Evolutionary conservation across 2,329 filamentous ascomycete species (phyloP).

Genomic region (Sarocladiaceae sp.): DNA sequence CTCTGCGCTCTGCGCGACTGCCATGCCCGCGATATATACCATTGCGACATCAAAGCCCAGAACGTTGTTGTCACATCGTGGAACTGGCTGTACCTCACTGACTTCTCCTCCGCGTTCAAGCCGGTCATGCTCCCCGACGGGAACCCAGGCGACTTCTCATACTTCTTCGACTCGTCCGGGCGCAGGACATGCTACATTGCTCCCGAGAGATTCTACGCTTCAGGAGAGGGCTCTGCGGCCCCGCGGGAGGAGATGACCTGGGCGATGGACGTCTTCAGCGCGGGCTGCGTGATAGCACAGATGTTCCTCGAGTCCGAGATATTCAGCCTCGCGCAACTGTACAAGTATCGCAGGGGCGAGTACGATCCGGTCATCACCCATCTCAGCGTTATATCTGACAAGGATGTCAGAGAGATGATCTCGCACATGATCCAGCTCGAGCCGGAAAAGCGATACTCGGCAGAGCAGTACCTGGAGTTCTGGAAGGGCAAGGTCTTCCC

Average conservation of each 20-base stretch:
- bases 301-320: constrained; percentile 91
- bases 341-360: constrained; percentile 86
- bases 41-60: constrained; percentile 98
- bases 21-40: constrained; percentile 81
- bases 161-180: constrained; percentile 92
- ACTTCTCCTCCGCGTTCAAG: constrained; percentile 95
- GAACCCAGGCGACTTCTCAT: constrained; percentile 94
- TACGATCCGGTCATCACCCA: constrained; percentile 81
- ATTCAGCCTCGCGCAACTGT: constrained; percentile 95
- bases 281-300: constrained; percentile 93
- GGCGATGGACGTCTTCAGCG: constrained; percentile 99
- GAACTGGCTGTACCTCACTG: constrained; percentile 98
- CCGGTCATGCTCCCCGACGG: constrained; percentile 90
- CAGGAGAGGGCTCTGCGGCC: constrained; percentile 50
- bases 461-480: constrained; percentile 88
- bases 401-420: constrained; percentile 81
- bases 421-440: constrained; percentile 94
- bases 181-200: constrained; percentile 91
- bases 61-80: constrained; percentile 96
- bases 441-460: constrained; percentile 84
- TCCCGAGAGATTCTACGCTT: constrained; percentile 79
- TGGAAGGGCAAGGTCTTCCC: constrained; percentile 92
- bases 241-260: constrained; percentile 61
- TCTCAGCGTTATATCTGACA: constrained; percentile 79
- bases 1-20: constrained; percentile 89